These are phyloP conservation scores for Candolleomyces efflorescens DNA, from an alignment of 768 basidiomycete genomes.

Conservation along the genomic window DNA sequence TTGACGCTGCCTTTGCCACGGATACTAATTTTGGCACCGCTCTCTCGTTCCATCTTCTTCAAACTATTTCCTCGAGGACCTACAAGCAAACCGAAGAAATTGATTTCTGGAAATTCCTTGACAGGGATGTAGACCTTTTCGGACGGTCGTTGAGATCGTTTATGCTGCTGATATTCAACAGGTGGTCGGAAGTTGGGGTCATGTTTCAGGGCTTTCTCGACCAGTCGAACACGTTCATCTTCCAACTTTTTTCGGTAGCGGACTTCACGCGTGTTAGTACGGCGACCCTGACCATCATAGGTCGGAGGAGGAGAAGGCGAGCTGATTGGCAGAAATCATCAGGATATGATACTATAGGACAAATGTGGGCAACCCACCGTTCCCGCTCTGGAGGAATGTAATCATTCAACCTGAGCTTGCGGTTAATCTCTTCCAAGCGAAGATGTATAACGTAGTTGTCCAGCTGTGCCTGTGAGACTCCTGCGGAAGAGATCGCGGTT, in stretches of 20 bases:
- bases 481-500: constrained; percentile 88
- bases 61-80: constrained; percentile 98
- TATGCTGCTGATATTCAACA: constrained; percentile 93
- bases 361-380: constrained; percentile 44
- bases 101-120: constrained; percentile 99
- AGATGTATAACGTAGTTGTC: constrained; percentile 98
- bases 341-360: neutral
- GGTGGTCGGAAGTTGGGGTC: constrained; percentile 99
- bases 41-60: constrained; percentile 99
- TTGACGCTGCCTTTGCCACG: constrained; percentile 98
- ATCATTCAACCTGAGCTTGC: constrained; percentile 90
- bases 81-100: constrained; percentile 97
- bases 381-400: constrained; percentile 95
- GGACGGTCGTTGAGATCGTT: constrained; percentile 87
- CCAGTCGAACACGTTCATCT: constrained; percentile 87
- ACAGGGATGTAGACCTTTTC: constrained; percentile 99
- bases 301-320: constrained; percentile 97
- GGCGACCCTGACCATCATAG: constrained; percentile 95
- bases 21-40: constrained; percentile 97
- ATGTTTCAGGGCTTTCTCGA: constrained; percentile 95
- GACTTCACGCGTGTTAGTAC: constrained; percentile 98
- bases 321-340: constrained; percentile 32
- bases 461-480: constrained; percentile 92
- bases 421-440: constrained; percentile 94
- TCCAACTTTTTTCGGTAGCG: constrained; percentile 95